Percentiles rank a stretch among this genome's conserved stretches.
Evolutionary conservation across 805 yeast species (phyloP).

Genomic region (Starmerella bombi): DNA sequence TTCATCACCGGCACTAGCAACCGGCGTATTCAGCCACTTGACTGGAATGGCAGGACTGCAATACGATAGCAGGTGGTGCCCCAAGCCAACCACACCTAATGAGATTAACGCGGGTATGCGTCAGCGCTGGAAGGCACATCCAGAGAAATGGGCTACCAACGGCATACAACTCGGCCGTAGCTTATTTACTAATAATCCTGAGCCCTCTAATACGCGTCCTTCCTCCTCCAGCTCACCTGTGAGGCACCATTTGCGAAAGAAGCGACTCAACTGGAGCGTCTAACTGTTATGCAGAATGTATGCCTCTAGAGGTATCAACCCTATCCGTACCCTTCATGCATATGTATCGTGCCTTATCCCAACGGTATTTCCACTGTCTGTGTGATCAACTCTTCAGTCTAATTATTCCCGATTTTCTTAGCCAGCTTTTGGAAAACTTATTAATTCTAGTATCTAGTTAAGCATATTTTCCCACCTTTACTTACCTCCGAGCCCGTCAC

Average conservation of each 20-base stretch:
- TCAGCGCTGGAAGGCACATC: slow-evolving; percentile 40
- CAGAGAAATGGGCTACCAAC: slow-evolving; percentile 19
- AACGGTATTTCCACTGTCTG: too few species aligned
- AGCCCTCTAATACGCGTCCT: background rate
- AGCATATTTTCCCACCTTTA: too few species aligned
- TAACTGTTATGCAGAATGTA: too few species aligned
- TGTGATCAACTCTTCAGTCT: too few species aligned
- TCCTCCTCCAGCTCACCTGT: background rate
- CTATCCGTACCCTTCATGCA: too few species aligned
- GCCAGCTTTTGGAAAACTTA: too few species aligned
- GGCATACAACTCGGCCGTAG: slow-evolving; percentile 27
- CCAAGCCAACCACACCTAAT: slow-evolving; percentile 40
- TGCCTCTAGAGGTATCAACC: too few species aligned
- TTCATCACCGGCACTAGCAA: slow-evolving; percentile 64
- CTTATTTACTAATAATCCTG: slow-evolving; percentile 13
- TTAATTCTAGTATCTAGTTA: too few species aligned
- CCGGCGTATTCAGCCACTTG: slow-evolving; percentile 69
- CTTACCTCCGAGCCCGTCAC: too few species aligned
- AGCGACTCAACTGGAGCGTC: background rate
- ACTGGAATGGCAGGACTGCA: slow-evolving; percentile 48
- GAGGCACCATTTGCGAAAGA: background rate
- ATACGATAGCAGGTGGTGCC: slow-evolving; percentile 58
- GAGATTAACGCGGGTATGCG: slow-evolving; percentile 59
- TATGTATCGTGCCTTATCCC: too few species aligned
- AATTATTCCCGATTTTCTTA: too few species aligned